These are phyloP conservation scores for Cutaneotrichosporon cavernicola DNA, from an alignment of 1,284 basidiomycete species.

Conservation along the genomic window DNA sequence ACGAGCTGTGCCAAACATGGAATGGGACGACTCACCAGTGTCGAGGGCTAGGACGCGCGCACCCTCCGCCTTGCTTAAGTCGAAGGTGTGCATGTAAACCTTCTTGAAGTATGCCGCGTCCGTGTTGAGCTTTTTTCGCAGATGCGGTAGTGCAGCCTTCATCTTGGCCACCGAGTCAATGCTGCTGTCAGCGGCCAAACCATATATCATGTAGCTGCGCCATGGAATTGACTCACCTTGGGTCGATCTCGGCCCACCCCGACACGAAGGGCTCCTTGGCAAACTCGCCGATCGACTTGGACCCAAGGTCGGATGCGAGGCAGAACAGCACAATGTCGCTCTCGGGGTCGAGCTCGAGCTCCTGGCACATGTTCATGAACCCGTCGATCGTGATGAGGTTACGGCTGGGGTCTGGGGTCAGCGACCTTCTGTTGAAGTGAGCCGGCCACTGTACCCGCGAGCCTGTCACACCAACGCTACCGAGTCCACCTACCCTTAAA, in stretches of 20 bases:
- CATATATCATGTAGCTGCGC: not conserved
- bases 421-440: not conserved
- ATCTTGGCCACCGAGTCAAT: conserved; percentile 71
- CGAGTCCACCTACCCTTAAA: conserved; percentile 44
- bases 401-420: conserved; percentile 32
- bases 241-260: conserved; percentile 66
- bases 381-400: conserved; percentile 53
- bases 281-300: conserved; percentile 67
- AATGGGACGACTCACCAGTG: conserved; percentile 52
- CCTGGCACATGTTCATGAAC: conserved; percentile 49
- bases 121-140: conserved; percentile 65
- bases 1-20: not conserved
- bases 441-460: too few relatives aligned
- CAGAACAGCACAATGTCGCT: conserved; percentile 53
- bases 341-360: conserved; percentile 50
- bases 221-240: conserved; percentile 30
- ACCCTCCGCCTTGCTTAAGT: conserved; percentile 75
- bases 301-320: conserved; percentile 51
- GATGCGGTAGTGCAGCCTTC: conserved; percentile 60
- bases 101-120: conserved; percentile 76
- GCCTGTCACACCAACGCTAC: not conserved
- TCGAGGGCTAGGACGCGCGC: conserved; percentile 56
- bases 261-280: conserved; percentile 71
- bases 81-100: conserved; percentile 86
- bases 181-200: conserved; percentile 52